Evolutionary conservation across 2,329 filamentous ascomycete species (phyloP).

Genomic region (Aureobasidium melanogenum): DNA sequence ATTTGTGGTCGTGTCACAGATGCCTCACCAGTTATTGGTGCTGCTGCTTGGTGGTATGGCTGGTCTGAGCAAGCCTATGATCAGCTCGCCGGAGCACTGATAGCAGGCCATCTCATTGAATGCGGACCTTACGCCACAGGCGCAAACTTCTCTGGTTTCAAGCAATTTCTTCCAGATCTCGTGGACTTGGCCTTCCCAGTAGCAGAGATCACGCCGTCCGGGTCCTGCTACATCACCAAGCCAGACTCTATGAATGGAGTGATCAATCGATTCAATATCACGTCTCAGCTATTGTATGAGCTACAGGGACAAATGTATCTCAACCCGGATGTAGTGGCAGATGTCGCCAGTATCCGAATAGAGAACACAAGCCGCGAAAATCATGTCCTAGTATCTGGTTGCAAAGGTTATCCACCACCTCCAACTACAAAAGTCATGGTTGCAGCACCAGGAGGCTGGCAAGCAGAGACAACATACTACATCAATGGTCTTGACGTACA

Average conservation of each 20-base stretch:
- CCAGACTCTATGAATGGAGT: slow-evolving; percentile 27
- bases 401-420: slow-evolving; percentile 37
- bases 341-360: slow-evolving; percentile 43
- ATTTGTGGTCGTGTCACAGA: slow-evolving; percentile 37
- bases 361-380: slow-evolving; percentile 39
- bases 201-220: slow-evolving; percentile 27
- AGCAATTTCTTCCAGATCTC: slow-evolving; percentile 27
- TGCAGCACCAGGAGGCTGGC: slow-evolving; percentile 38
- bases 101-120: slow-evolving; percentile 37
- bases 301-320: slow-evolving; percentile 49
- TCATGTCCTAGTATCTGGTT: slow-evolving; percentile 40
- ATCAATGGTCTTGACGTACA: slow-evolving; percentile 37
- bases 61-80: slow-evolving; percentile 32
- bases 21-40: slow-evolving; percentile 36
- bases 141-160: slow-evolving; percentile 38
- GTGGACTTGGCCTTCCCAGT: slow-evolving; percentile 29
- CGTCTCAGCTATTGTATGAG: slow-evolving; percentile 46
- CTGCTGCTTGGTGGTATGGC: slow-evolving; percentile 37
- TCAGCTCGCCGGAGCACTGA: slow-evolving; percentile 33
- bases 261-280: slow-evolving; percentile 41
- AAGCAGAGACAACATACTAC: slow-evolving; percentile 39
- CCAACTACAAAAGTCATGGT: slow-evolving; percentile 44
- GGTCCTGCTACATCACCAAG: slow-evolving; percentile 31
- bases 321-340: slow-evolving; percentile 49
- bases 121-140: slow-evolving; percentile 35